These are phyloP conservation scores for Ceratobasidium sp. DNA, from an alignment of 1,284 basidiomycete genomes.

Conservation along the genomic window DNA sequence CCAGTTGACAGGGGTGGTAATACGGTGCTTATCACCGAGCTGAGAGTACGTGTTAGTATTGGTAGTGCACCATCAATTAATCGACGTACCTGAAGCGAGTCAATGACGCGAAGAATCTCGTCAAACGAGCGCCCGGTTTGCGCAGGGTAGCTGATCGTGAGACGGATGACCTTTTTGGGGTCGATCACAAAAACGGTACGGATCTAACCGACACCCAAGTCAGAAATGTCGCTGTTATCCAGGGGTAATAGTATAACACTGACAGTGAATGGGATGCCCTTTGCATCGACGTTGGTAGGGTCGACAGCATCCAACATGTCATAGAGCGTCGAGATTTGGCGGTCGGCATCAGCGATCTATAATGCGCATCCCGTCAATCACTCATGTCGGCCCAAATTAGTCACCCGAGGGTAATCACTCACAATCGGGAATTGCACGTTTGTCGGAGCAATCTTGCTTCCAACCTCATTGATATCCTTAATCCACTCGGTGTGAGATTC, in stretches of 20 bases:
- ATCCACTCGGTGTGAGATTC: slow-evolving; percentile 89
- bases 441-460: slow-evolving; percentile 66
- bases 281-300: slow-evolving; percentile 90
- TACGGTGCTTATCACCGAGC: slow-evolving; percentile 48
- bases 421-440: slow-evolving; percentile 90
- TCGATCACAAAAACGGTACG: slow-evolving; percentile 95
- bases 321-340: slow-evolving; percentile 83
- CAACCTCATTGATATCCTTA: slow-evolving; percentile 86
- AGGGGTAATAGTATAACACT: slow-evolving; percentile 44
- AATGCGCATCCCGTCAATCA: not conserved
- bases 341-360: slow-evolving; percentile 88
- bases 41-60: slow-evolving; percentile 8
- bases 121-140: slow-evolving; percentile 62
- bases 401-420: slow-evolving; percentile 48
- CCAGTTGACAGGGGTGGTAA: slow-evolving; percentile 90
- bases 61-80: slow-evolving; percentile 72
- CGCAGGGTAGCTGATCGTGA: slow-evolving; percentile 84
- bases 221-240: slow-evolving; percentile 7
- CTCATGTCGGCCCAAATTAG: slow-evolving; percentile 5
- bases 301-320: slow-evolving; percentile 98
- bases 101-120: slow-evolving; percentile 84
- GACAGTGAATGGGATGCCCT: slow-evolving; percentile 85
- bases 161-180: slow-evolving; percentile 87
- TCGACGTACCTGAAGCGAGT: slow-evolving; percentile 91
- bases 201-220: slow-evolving; percentile 67